These are phyloP conservation scores for Pulveroboletus sp. DNA, from an alignment of 768 basidiomycete species.

Conservation along the genomic window DNA sequence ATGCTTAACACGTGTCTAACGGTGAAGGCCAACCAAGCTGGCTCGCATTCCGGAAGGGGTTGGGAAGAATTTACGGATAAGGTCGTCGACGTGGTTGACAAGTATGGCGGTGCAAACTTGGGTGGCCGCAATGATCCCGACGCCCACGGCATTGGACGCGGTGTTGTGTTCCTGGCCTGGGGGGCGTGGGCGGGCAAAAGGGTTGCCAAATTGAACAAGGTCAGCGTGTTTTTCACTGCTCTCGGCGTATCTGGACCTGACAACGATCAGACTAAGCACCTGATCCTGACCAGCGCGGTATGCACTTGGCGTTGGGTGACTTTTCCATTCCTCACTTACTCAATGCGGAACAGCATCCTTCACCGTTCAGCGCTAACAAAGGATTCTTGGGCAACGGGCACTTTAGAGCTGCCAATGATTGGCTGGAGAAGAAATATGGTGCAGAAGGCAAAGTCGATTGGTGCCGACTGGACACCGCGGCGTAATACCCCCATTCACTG, in stretches of 20 bases:
- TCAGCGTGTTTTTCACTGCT: conserved; percentile 27
- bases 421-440: conserved; percentile 80
- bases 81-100: conserved; percentile 73
- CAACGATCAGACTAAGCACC: conserved; percentile 61
- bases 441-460: conserved; percentile 66
- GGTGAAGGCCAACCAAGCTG: conserved; percentile 68
- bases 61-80: conserved; percentile 91
- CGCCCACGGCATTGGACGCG: conserved; percentile 54
- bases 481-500: conserved; percentile 22
- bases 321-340: conserved; percentile 26
- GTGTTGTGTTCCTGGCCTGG: conserved; percentile 88
- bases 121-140: conserved; percentile 33
- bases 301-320: conserved; percentile 36
- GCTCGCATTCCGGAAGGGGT: conserved; percentile 79
- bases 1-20: conserved; percentile 92
- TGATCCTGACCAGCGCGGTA: conserved; percentile 73
- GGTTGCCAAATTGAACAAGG: conserved; percentile 71
- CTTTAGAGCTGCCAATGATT: conserved; percentile 82
- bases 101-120: conserved; percentile 70
- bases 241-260: conserved; percentile 18
- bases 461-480: conserved; percentile 43
- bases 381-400: conserved; percentile 90
- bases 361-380: conserved; percentile 67
- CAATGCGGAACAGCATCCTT: conserved; percentile 64
- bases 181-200: conserved; percentile 83